Percentiles rank a stretch among this genome's conserved stretches.
These are phyloP conservation scores for Lomentospora prolificans DNA, from an alignment of 2,329 filamentous ascomycete genomes.

Conservation along the genomic window DNA sequence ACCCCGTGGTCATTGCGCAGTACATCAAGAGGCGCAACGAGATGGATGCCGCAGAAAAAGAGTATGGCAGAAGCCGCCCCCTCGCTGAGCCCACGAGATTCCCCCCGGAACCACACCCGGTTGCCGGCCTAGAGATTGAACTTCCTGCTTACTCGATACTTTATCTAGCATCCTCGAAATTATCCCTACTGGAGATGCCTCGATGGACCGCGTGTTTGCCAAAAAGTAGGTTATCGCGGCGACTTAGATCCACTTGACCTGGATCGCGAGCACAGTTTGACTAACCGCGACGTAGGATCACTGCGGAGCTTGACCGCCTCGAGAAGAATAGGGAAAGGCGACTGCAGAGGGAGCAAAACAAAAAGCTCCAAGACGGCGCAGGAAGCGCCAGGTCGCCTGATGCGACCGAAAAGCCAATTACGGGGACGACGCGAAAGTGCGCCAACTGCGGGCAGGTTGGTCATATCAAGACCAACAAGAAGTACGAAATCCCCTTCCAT, in stretches of 20 bases:
- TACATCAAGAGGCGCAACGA: slow-evolving; percentile 74
- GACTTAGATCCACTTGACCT: neutral
- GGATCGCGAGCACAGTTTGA: neutral
- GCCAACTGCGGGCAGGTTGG: slow-evolving; percentile 95
- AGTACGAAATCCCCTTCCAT: slow-evolving; percentile 46
- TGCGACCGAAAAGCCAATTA: slow-evolving; percentile 30
- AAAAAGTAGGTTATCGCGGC: slow-evolving; percentile 20
- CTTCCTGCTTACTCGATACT: slow-evolving; percentile 28
- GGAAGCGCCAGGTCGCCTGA: slow-evolving; percentile 43
- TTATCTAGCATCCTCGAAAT: slow-evolving; percentile 38
- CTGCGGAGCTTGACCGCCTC: slow-evolving; percentile 70
- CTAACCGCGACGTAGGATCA: slow-evolving; percentile 25
- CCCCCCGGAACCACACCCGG: slow-evolving; percentile 3
- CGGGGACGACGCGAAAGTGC: slow-evolving; percentile 78
- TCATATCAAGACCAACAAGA: slow-evolving; percentile 99
- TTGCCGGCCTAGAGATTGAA: slow-evolving; percentile 22
- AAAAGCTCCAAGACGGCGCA: slow-evolving; percentile 38
- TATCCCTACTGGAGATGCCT: slow-evolving; percentile 38
- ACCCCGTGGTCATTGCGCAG: slow-evolving; percentile 78
- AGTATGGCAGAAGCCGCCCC: slow-evolving; percentile 39
- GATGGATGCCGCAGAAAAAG: slow-evolving; percentile 60
- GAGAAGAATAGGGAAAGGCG: slow-evolving; percentile 87
- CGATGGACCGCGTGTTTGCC: slow-evolving; percentile 40
- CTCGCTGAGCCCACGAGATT: neutral
- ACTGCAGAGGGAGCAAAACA: slow-evolving; percentile 83